Base-by-base conservation (phyloP, 2,329 filamentous ascomycete genomes). In the Colletotrichum scovillei region DNA sequence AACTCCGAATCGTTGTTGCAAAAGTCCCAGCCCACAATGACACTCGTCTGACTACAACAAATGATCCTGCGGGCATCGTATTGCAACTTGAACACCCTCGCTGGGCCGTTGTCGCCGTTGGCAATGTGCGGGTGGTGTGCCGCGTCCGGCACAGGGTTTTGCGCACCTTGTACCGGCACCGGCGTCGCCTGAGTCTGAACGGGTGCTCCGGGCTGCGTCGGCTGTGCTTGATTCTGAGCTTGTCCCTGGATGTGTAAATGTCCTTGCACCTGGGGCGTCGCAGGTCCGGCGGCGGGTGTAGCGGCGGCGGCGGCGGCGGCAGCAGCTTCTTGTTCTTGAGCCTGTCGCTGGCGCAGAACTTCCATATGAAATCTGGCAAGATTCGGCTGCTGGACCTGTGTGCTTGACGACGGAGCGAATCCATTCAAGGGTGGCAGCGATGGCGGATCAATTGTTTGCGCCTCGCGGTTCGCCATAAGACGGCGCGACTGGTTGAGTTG, bases 1-100 rank as follows among this genome's bases (percentile, higher is more conserved):
- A 98, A 89, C 77, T 97, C 93, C 68, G 89, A 83, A 76, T 99
- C 95, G 5, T 91, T 93, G 77, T 95, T 94, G 72, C 95, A 97
- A 87, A 98, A 99, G 82, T 99, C 97, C 97, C 97, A 99, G 0
- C 95, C 97, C 0, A 98, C 95, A 79, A 99, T 98, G 19, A 93
- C 91, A 52, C 92, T 92, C 69, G 97, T 95, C 81, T 98, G 95
- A 76, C 94, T 97, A 81, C 96, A 98, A 84, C 95, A 98, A 67
- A 99, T 93, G 77, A 99, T 97, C 78, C 95, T 92, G 26, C 95
- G 90, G 0, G 95, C 94, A 80, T 99, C 97, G 77, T 98, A 99
- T 81, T 99, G 97, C 46, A 98, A 87, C 83, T 99, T 99, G 87
- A 98, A 99, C 3, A 99, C 94, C 28, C 97, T 84, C 8, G 87